A percentile compares a stretch with the other conserved stretches of the same genome.
Conservation (phyloP, 306 rosid species). For the Quercus suber region DNA sequence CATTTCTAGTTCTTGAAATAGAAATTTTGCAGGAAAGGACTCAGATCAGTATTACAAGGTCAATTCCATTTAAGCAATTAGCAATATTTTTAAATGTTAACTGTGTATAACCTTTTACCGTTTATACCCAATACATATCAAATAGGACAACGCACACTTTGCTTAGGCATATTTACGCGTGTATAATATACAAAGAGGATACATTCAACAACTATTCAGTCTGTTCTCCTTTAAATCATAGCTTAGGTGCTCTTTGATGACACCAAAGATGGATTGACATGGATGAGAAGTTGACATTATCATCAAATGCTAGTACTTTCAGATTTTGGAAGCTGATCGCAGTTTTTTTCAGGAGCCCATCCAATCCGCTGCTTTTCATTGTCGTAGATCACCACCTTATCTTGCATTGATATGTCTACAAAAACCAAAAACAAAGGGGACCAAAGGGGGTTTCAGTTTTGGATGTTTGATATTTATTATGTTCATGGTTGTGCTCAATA, state of each 20-base stretch:
- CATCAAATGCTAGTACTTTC: conserved; percentile 35
- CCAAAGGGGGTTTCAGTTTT: no score
- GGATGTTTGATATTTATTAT: no score
- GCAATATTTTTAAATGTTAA: no score
- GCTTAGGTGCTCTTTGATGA: background rate
- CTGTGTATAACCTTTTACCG: background rate
- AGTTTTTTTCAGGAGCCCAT: conserved; percentile 51
- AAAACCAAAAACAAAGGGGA: background rate
- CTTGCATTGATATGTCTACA: conserved; percentile 72
- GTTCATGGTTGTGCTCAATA: background rate
- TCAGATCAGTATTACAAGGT: no score
- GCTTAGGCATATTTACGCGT: background rate
- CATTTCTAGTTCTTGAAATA: no score
- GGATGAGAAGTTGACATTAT: background rate
- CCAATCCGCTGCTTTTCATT: conserved; percentile 74
- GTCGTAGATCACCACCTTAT: conserved; percentile 67
- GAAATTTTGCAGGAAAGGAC: no score
- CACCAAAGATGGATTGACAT: background rate
- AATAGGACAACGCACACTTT: background rate
- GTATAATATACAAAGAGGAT: background rate
- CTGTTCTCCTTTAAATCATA: background rate
- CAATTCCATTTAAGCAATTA: no score
- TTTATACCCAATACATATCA: background rate
- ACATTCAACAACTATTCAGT: background rate
- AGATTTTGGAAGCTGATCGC: conserved; percentile 52